phyloP scores from a whole-genome alignment of 306 rosid species.

The Cotoneaster glaucophyllus region DNA sequence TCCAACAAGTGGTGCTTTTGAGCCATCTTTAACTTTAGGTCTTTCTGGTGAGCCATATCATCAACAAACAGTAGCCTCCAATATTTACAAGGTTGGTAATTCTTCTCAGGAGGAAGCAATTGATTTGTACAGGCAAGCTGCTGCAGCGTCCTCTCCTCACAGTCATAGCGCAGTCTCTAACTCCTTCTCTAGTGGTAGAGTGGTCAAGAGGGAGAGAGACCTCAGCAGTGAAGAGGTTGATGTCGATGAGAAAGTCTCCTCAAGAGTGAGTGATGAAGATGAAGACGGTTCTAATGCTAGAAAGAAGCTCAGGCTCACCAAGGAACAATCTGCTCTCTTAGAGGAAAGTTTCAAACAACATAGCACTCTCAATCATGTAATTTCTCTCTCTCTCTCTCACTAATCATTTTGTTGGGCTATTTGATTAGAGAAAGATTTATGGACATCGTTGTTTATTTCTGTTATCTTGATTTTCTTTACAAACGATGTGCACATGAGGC shows the following conservation, averaged over 20 bases:
- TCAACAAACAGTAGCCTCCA: not conserved
- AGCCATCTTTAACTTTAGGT: constrained; percentile 71
- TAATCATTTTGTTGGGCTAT: not conserved
- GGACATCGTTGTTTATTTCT: not conserved
- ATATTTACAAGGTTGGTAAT: constrained; percentile 10
- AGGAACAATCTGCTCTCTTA: constrained; percentile 77
- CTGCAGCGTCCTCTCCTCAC: constrained; percentile 39
- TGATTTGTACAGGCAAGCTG: constrained; percentile 36
- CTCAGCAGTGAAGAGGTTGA: constrained; percentile 59
- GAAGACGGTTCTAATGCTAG: constrained; percentile 82
- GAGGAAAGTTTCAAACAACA: constrained; percentile 93
- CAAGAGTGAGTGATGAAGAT: constrained; percentile 81
- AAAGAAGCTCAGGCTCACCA: constrained; percentile 86
- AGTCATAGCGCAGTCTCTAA: constrained; percentile 55
- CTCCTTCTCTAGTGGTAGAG: constrained; percentile 57
- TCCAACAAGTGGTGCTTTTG: constrained; percentile 16
- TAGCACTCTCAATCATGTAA: constrained; percentile 97
- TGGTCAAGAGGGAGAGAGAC: constrained; percentile 83
- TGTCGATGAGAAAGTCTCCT: constrained; percentile 49
- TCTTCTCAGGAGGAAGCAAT: constrained; percentile 10
- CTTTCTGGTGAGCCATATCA: constrained; percentile 27
- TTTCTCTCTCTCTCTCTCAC: constrained; percentile 10
- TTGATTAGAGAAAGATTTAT: too few species aligned
- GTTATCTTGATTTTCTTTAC: not conserved
- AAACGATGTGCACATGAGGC: not conserved